Evolutionary conservation across 2,329 filamentous ascomycete genomes (phyloP), one percentile per base, ranked within the genome.

Genomic region (Geosmithia flava): DNA sequence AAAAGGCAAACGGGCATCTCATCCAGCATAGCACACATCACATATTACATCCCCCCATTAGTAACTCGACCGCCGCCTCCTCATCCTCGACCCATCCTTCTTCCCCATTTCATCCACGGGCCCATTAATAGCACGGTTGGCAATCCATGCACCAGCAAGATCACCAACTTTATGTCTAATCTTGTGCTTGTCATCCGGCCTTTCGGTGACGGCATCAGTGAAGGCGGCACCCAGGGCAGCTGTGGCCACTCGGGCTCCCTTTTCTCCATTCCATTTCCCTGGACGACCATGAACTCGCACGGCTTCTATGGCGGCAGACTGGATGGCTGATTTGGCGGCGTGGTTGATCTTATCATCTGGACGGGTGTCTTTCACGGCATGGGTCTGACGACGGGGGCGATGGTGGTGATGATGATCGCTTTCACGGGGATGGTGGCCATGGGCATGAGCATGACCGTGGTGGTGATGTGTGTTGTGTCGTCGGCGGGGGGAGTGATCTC

Each of bases 221-320:
- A 65, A 57, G 3, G 64, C 67, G 1, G 67, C 66, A 33, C 66
- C 62, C 1, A 68, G 44, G 5, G 67, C 67, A 6, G 67, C 67
- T 2, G 66, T 66, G 3, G 64, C 66, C 11, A 69, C 55, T 29
- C 62, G 60, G 20, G 61, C 59, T 17, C 63, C 66, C 49, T 69
- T 69, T 11, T 58, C 58, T 11, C 67, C 63, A 7, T 58, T 57
- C 66, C 67, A 69, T 5, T 56, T 54, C 2, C 66, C 65, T 1
- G 66, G 65, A 41, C 68, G 58, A 44, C 64, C 61, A 48, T 64
- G 60, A 23, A 68, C 51, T 8, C 63, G 56, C 50, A 66, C 62
- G 7, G 66, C 67, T 8, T 66, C 63, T 16, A 66, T 52, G 4
- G 64, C 66, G 17, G 65, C 67, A 1, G 66, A 66, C 47, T 67